Conservation (phyloP, 805 yeast genomes). For the Saturnispora dispora region DNA sequence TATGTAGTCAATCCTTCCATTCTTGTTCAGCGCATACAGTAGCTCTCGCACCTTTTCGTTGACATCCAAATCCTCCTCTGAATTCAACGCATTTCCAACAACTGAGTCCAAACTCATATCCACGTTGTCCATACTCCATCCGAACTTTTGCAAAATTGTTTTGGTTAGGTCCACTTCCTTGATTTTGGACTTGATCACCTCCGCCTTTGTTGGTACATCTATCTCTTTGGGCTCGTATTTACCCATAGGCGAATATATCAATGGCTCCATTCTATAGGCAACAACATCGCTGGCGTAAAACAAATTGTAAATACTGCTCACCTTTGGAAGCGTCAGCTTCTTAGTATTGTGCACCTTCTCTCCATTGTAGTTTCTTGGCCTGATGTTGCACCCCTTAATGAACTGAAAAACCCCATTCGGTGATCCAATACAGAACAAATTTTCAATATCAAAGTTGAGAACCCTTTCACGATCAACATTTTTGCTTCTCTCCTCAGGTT, state of each 20-base stretch:
- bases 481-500: constrained; percentile 28
- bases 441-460: constrained; percentile 63
- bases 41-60: constrained; percentile 24
- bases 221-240: constrained; percentile 45
- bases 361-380: constrained; percentile 26
- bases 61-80: constrained; percentile 17
- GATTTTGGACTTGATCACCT: constrained; percentile 4
- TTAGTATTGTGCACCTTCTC: constrained; percentile 9
- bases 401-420: constrained; percentile 84
- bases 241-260: constrained; percentile 45
- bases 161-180: constrained; percentile 21
- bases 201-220: constrained; percentile 36
- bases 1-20: constrained; percentile 76
- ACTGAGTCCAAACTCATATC: neutral
- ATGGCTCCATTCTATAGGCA: constrained; percentile 83
- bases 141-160: constrained; percentile 13
- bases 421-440: constrained; percentile 76
- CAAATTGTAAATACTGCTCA: constrained; percentile 64
- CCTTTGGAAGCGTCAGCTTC: constrained; percentile 39
- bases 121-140: constrained; percentile 4
- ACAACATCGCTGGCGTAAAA: constrained; percentile 91
- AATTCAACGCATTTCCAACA: neutral
- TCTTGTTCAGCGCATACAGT: constrained; percentile 46
- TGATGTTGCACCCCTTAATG: constrained; percentile 54
- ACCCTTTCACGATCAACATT: constrained; percentile 28